Conservation (phyloP, 106 monocot genomes). For the Hemerocallis citrina region DNA sequence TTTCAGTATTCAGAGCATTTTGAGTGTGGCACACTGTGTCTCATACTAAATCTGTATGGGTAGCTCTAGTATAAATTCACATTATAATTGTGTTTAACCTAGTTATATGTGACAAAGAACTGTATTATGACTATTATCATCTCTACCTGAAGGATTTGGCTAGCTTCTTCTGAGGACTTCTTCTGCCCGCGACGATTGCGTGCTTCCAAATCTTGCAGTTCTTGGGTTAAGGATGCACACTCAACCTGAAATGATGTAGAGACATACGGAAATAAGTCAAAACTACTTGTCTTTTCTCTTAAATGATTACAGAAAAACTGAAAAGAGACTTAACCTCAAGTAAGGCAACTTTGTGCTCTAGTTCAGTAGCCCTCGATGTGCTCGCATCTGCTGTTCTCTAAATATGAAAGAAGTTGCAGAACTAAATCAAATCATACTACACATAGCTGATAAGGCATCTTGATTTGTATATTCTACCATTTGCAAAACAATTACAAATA, state of each 20-base stretch:
- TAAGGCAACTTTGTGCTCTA: constrained; percentile 94
- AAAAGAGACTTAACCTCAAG: constrained; percentile 56
- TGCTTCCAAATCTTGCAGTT: constrained; percentile 89
- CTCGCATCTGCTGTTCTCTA: constrained; percentile 92
- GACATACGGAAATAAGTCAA: background rate
- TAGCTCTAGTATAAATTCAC: background rate
- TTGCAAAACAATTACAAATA: background rate
- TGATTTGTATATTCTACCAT: background rate
- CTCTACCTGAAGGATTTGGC: constrained; percentile 78
- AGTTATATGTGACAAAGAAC: background rate
- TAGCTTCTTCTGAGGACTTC: constrained; percentile 89
- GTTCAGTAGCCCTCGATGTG: constrained; percentile 72
- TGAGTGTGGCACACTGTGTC: background rate
- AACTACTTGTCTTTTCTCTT: background rate
- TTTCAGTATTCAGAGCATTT: background rate
- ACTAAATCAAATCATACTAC: constrained; percentile 4
- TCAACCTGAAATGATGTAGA: constrained; percentile 54
- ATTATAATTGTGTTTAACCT: background rate
- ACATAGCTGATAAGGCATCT: background rate
- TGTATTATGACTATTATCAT: background rate
- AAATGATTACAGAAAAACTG: background rate
- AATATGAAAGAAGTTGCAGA: constrained; percentile 5
- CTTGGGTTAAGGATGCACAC: constrained; percentile 75
- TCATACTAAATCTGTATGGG: background rate
- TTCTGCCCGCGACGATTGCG: constrained; percentile 78